These are phyloP conservation scores for Beauveria varroae DNA, from an alignment of 2,329 filamentous ascomycete species.

Conservation along the genomic window DNA sequence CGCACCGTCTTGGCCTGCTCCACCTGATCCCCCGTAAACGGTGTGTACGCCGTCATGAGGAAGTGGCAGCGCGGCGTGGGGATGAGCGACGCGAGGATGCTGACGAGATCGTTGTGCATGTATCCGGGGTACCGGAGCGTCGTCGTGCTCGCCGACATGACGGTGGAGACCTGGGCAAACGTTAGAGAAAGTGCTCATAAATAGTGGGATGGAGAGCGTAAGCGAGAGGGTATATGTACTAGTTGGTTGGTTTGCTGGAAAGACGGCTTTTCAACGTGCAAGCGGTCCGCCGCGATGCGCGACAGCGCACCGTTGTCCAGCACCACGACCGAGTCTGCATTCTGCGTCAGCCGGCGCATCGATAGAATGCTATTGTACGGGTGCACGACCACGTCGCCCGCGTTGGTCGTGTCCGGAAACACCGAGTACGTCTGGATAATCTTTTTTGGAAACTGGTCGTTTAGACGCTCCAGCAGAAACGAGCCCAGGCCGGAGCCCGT, in stretches of 20 bases:
- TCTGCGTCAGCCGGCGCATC: conserved; percentile 85
- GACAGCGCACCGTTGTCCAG: conserved; percentile 92
- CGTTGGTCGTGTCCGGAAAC: conserved; percentile 86
- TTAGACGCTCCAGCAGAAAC: conserved; percentile 88
- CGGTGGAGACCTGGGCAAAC: conserved; percentile 64
- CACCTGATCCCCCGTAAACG: conserved; percentile 92
- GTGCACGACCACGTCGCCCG: conserved; percentile 88
- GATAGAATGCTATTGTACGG: conserved; percentile 95
- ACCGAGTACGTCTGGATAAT: conserved; percentile 98
- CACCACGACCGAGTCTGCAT: conserved; percentile 95
- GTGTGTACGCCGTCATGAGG: conserved; percentile 96
- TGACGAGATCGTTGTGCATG: conserved; percentile 99
- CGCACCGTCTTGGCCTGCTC: conserved; percentile 96
- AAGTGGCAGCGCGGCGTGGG: conserved; percentile 96
- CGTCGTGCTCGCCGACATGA: conserved; percentile 97
- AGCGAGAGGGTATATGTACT: conserved; percentile 35
- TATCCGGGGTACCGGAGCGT: conserved; percentile 95
- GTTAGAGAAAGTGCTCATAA: too few species aligned
- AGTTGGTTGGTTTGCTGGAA: conserved; percentile 98
- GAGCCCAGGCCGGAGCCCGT: conserved; percentile 95
- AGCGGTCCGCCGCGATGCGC: conserved; percentile 84
- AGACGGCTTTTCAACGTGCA: conserved; percentile 91
- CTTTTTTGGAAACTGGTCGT: conserved; percentile 97
- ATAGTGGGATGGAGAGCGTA: too few species aligned
- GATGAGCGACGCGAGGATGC: conserved; percentile 91